These are phyloP conservation scores for Colletotrichum brevisporum DNA, from an alignment of 2,329 filamentous ascomycete species.

Conservation along the genomic window DNA sequence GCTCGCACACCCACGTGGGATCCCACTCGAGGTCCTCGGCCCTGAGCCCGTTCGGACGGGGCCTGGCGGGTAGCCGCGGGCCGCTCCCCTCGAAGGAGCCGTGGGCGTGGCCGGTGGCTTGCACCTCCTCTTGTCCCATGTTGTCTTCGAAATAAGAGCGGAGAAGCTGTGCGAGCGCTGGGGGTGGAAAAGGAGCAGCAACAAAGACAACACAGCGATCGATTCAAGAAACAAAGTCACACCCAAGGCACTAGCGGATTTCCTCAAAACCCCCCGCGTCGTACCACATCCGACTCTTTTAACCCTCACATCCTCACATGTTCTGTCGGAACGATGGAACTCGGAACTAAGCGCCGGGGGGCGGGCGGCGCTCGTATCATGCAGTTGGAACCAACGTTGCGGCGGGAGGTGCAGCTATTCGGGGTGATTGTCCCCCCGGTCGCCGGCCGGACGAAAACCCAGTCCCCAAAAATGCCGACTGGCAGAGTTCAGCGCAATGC, in stretches of 20 bases:
- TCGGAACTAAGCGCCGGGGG: background rate
- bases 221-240: too few relatives aligned
- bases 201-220: too few relatives aligned
- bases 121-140: background rate
- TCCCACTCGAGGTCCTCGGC: background rate
- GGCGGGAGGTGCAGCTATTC: background rate
- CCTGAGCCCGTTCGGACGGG: background rate
- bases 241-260: too few relatives aligned
- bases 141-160: background rate
- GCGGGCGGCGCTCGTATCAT: background rate
- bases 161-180: background rate
- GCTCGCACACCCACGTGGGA: slow-evolving; percentile 10
- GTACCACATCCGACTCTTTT: background rate
- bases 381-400: background rate
- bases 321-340: background rate
- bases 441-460: slow-evolving; percentile 7
- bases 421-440: slow-evolving; percentile 13
- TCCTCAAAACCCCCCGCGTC: too few relatives aligned
- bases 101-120: background rate
- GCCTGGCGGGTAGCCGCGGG: background rate
- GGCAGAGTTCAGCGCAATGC: too few relatives aligned
- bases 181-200: background rate
- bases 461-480: too few relatives aligned
- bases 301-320: background rate
- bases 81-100: background rate